phyloP scores from a whole-genome alignment of 23 red algal genomes.

The Agarophyton chilense region DNA sequence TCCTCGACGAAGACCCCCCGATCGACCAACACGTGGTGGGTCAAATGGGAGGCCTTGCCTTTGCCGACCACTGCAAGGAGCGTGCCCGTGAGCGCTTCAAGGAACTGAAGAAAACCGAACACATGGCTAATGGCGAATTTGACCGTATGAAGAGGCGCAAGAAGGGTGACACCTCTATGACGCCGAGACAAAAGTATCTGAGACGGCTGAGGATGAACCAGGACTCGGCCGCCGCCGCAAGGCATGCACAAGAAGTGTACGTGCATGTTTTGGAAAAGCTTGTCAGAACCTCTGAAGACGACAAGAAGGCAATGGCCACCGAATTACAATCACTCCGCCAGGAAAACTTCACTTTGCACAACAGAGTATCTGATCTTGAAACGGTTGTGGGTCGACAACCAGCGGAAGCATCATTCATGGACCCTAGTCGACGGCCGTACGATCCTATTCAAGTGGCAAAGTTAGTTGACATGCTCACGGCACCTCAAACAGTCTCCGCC shows the following conservation, averaged over 20 bases:
- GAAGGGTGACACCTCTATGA: conserved; percentile 72
- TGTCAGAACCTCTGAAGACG: conserved; percentile 52
- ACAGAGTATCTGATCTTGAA: not conserved
- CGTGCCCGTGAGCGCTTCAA: conserved; percentile 67
- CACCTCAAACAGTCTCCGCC: conserved; percentile 24
- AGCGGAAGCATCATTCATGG: not conserved
- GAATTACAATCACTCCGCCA: conserved; percentile 24
- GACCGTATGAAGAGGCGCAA: conserved; percentile 75
- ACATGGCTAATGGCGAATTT: conserved; percentile 58
- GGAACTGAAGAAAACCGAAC: conserved; percentile 63
- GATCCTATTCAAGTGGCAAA: conserved; percentile 36
- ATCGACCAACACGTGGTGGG: conserved; percentile 50
- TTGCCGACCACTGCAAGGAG: conserved; percentile 69
- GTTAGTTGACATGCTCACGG: conserved; percentile 33
- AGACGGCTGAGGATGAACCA: conserved; percentile 75
- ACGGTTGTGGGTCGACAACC: not conserved
- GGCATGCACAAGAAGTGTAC: conserved; percentile 76
- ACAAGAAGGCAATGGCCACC: conserved; percentile 30
- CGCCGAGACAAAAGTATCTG: conserved; percentile 68
- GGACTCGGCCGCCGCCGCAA: conserved; percentile 71
- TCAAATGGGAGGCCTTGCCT: conserved; percentile 66
- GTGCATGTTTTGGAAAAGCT: conserved; percentile 73
- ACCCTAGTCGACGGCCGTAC: not conserved
- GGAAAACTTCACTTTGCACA: conserved; percentile 15
- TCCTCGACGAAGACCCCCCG: conserved; percentile 1